Percentiles rank a stretch among this genome's conserved stretches.
phyloP scores from a whole-genome alignment of 805 yeast genomes.

The Candida ovalis region DNA sequence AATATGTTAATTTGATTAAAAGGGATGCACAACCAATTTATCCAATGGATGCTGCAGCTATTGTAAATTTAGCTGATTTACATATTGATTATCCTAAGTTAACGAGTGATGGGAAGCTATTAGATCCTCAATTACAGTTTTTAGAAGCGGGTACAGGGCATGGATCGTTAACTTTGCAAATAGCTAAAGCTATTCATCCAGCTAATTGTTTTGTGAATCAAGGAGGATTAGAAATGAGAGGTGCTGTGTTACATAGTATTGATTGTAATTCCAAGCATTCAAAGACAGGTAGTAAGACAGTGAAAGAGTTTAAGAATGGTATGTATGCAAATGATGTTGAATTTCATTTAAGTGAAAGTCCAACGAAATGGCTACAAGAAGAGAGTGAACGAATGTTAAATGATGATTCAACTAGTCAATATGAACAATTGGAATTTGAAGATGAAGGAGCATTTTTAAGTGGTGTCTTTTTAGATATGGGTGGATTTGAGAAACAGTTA shows the following conservation, averaged over 20 bases:
- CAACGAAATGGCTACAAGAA: constrained; percentile 36
- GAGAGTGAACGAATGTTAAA: constrained; percentile 25
- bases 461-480: constrained; percentile 47
- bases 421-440: constrained; percentile 13
- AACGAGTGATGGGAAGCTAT: constrained; percentile 7
- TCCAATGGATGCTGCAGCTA: constrained; percentile 44
- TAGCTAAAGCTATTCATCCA: constrained; percentile 39
- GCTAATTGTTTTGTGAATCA: constrained; percentile 35
- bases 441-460: constrained; percentile 31
- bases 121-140: constrained; percentile 34
- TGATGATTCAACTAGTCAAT: constrained; percentile 7
- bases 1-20: constrained; percentile 36
- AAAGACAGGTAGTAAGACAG: constrained; percentile 37
- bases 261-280: constrained; percentile 40
- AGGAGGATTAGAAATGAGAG: constrained; percentile 26
- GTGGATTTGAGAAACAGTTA: constrained; percentile 37
- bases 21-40: constrained; percentile 52
- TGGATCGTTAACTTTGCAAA: constrained; percentile 45
- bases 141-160: constrained; percentile 56
- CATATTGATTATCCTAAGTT: constrained; percentile 38
- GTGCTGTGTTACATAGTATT: constrained; percentile 44
- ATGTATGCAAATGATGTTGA: constrained; percentile 42
- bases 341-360: constrained; percentile 40
- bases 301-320: constrained; percentile 39
- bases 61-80: constrained; percentile 43